Conservation (phyloP, 345 rosid genomes). For the Anastatica hierochuntica region DNA sequence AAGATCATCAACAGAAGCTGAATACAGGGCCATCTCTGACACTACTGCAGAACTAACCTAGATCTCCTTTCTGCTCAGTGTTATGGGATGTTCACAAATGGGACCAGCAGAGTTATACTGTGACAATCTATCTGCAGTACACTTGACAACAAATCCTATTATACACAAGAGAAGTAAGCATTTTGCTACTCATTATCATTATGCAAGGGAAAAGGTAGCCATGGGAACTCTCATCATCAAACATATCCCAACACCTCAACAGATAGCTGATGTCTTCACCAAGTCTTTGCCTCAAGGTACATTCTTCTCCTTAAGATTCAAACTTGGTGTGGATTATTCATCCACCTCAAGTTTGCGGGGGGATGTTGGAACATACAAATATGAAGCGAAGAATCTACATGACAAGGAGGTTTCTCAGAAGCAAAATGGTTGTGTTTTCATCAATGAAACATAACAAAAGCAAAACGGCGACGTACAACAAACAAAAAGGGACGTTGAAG, state of each 20-base stretch:
- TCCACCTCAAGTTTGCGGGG: neutral
- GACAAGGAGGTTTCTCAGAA: too few relatives aligned
- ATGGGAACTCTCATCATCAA: neutral
- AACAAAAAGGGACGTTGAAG: too few relatives aligned
- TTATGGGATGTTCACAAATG: neutral
- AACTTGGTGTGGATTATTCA: neutral
- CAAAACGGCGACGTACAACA: too few relatives aligned
- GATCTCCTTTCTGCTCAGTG: neutral
- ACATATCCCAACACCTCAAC: neutral
- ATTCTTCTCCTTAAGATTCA: neutral
- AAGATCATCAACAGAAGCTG: neutral
- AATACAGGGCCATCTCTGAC: neutral
- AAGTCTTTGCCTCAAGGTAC: neutral
- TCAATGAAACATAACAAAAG: too few relatives aligned
- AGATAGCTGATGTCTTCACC: neutral
- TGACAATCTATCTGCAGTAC: neutral
- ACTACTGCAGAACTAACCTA: neutral
- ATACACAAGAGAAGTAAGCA: neutral
- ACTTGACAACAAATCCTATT: neutral
- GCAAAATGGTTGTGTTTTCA: too few relatives aligned
- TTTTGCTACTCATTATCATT: neutral
- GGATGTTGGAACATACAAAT: too few relatives aligned
- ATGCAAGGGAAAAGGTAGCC: neutral
- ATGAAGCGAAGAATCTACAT: too few relatives aligned
- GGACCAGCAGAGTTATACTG: neutral